Evolutionary conservation across 805 yeast genomes (phyloP).

Genomic region (Starmera pachycereana): DNA sequence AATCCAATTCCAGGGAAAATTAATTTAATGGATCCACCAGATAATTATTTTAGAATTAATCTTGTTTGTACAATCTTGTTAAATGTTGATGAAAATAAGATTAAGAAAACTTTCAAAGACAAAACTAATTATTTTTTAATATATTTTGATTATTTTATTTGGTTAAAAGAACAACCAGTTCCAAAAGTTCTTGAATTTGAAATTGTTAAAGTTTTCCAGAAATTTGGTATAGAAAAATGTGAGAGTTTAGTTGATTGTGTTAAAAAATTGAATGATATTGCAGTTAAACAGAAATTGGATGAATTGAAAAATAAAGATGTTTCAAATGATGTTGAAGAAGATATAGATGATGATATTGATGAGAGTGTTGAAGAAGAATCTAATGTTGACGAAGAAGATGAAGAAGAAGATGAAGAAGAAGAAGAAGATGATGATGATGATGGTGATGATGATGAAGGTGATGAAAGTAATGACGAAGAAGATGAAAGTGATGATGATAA

Average conservation of each 20-base stretch:
- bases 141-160: slow-evolving; percentile 63
- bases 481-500: neutral
- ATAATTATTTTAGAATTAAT: slow-evolving; percentile 64
- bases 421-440: neutral
- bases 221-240: slow-evolving; percentile 27
- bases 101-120: slow-evolving; percentile 4
- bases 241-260: slow-evolving; percentile 33
- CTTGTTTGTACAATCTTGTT: slow-evolving; percentile 36
- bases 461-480: slow-evolving; percentile 4
- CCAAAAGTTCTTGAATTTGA: slow-evolving; percentile 54
- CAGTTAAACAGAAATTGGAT: neutral
- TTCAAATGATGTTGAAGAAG: slow-evolving; percentile 10
- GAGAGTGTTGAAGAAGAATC: neutral
- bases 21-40: slow-evolving; percentile 46
- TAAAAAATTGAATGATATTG: slow-evolving; percentile 22
- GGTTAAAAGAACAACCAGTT: slow-evolving; percentile 48
- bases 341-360: neutral
- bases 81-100: slow-evolving; percentile 15
- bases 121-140: slow-evolving; percentile 33
- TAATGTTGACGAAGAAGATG: neutral
- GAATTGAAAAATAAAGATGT: neutral
- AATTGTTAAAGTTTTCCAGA: slow-evolving; percentile 33
- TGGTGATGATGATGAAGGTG: neutral
- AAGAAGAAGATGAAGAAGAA: neutral
- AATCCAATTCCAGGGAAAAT: slow-evolving; percentile 36